Evolutionary conservation across 202 grass and related monocot species (phyloP), one percentile per base, ranked within the genome.

Genomic region (Dendrocalamus latiflorus): DNA sequence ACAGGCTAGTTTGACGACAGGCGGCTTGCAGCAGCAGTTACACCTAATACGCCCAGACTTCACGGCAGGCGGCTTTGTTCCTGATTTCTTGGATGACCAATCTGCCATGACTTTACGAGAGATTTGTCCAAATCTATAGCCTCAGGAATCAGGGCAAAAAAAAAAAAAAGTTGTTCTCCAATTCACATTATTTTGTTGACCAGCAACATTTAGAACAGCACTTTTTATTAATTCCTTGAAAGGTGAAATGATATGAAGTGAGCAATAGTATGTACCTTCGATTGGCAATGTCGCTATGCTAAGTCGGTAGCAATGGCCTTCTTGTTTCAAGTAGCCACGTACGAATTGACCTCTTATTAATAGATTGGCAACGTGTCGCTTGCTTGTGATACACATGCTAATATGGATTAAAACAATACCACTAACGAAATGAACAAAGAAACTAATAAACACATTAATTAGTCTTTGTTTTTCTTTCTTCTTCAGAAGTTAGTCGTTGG

Each of bases 111-210:
- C 72, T 58, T 85, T 1, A 14, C 0, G 47, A 38, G 56, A 72
- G 26, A 65, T 64, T 45, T 49, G 56, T 8, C 43, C 26, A 69
- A 80, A 64, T 63, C 9, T 12, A 8, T 28, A 77, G 76, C 70
- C 68, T 2, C 22, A 17, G 45, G 11, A 58, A 4, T 13, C 54
- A 4, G 9, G n/a, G 10, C n/a, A 4, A 44, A 21, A 42, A 43
- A n/a, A n/a, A n/a, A n/a, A n/a, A 60, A 8, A 18, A 14, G 33
- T 4, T 18, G 3, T 57, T 76, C 63, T 69, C 12, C 44, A 70
- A 48, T 89, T 89, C 71, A 89, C 77, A 81, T 72, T 76, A 30
- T 86, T 80, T 74, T 80, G 8, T 36, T 57, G 84, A 80, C 76
- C 26, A 30, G 64, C 6, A 4, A 53, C 18, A 60, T 8, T 39